A percentile compares a stretch with the other conserved stretches of the same genome.
Conservation (phyloP, 768 basidiomycete genomes). For the Mycena olivaceomarginata region DNA sequence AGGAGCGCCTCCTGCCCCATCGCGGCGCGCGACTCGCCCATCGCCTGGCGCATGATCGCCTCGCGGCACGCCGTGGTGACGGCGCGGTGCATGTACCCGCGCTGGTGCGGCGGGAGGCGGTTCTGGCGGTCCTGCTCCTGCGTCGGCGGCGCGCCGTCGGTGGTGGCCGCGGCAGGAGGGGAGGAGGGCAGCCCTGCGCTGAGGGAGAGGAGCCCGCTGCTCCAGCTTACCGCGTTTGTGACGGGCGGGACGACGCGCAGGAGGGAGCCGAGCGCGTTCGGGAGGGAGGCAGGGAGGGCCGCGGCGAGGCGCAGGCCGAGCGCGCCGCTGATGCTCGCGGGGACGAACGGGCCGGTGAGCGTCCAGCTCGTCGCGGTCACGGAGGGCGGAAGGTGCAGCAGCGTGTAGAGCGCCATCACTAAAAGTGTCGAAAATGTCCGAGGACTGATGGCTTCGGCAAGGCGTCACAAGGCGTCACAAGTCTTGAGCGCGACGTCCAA, state of each 20-base stretch:
- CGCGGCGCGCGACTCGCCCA: conserved; percentile 27
- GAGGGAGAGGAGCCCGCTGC: conserved; percentile 31
- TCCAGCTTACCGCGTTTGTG: conserved; percentile 25
- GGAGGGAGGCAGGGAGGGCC: not conserved
- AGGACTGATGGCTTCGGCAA: too few species aligned
- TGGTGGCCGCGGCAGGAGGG: not conserved
- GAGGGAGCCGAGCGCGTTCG: conserved; percentile 26
- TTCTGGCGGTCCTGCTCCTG: not conserved
- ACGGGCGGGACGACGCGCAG: conserved; percentile 33
- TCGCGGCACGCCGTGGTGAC: not conserved
- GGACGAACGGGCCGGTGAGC: conserved; percentile 8
- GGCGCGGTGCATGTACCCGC: conserved; percentile 33
- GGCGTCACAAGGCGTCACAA: too few species aligned
- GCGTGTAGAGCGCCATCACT: conserved; percentile 37
- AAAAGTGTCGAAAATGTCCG: too few species aligned
- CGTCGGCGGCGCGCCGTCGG: not conserved
- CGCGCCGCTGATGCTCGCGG: conserved; percentile 1
- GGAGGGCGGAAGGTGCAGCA: conserved; percentile 3
- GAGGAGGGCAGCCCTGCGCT: not conserved
- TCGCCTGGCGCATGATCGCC: conserved; percentile 22
- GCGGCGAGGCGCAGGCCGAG: not conserved
- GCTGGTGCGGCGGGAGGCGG: conserved; percentile 28
- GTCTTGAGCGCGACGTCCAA: too few species aligned
- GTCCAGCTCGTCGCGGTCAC: conserved; percentile 8
- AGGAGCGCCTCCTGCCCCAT: conserved; percentile 45